Evolutionary conservation across 1,139 yeast species (phyloP).

Genomic region (Trichomonascaceae sp.): DNA sequence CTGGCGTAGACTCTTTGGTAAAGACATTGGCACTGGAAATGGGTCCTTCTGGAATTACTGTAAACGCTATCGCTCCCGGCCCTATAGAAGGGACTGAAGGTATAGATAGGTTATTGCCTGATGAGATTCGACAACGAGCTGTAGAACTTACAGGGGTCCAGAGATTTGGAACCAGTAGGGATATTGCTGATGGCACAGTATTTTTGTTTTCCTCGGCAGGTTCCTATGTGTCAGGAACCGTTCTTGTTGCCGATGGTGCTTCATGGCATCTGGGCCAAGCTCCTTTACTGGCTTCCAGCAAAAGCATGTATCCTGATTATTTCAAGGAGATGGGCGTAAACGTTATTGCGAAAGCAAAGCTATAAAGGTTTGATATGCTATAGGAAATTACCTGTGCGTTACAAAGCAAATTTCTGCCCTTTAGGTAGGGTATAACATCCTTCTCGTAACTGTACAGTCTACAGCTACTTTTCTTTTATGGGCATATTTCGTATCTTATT

Average conservation of each 20-base stretch:
- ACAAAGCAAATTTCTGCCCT: no score
- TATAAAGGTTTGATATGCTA: not conserved
- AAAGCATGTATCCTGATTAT: conserved; percentile 1
- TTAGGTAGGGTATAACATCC: no score
- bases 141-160: conserved; percentile 61
- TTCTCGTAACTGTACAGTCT: no score
- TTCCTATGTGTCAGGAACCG: conserved; percentile 67
- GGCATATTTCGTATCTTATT: no score
- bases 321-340: conserved; percentile 4
- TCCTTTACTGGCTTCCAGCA: not conserved
- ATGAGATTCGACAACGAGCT: conserved; percentile 38
- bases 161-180: conserved; percentile 65
- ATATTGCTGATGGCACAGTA: conserved; percentile 85
- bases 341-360: conserved; percentile 1
- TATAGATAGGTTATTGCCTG: conserved; percentile 47
- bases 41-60: conserved; percentile 79
- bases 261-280: conserved; percentile 53
- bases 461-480: no score
- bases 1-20: conserved; percentile 84
- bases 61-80: conserved; percentile 85
- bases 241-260: conserved; percentile 84
- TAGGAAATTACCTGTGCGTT: no score
- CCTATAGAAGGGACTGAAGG: conserved; percentile 82
- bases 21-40: conserved; percentile 79
- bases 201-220: conserved; percentile 81